A percentile compares a stretch with the other conserved stretches of the same genome.
Evolutionary conservation across 1,139 yeast genomes (phyloP).

Genomic region (Lodderomyces margitis): DNA sequence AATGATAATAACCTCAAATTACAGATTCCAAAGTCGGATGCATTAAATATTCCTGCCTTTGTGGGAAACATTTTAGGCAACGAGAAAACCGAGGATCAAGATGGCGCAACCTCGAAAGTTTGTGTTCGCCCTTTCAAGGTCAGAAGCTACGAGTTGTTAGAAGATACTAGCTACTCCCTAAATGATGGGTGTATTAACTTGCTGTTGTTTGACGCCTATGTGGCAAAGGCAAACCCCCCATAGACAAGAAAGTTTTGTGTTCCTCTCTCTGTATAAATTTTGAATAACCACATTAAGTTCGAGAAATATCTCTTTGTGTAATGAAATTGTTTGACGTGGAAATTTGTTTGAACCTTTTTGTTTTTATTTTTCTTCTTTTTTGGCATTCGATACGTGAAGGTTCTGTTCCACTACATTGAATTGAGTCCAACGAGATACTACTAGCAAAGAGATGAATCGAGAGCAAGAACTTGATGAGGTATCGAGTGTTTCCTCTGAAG

Average conservation of each 20-base stretch:
- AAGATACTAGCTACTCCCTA: constrained; percentile 59
- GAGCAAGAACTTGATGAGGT: not conserved
- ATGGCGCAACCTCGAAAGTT: constrained; percentile 8
- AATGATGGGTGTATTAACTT: constrained; percentile 73
- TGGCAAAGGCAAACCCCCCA: constrained; percentile 55
- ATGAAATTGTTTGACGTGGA: no score
- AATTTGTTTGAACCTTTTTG: no score
- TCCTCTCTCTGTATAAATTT: no score
- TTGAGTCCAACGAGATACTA: no score
- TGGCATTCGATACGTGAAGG: no score
- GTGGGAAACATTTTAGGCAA: constrained; percentile 5
- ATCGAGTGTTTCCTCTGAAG: not conserved
- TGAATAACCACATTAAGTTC: no score
- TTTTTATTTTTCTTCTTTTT: no score
- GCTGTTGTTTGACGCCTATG: constrained; percentile 71
- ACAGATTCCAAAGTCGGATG: constrained; percentile 16
- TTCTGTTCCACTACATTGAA: no score
- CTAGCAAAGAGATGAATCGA: not conserved
- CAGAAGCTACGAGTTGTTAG: constrained; percentile 62
- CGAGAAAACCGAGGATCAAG: constrained; percentile 2
- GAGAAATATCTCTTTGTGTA: no score
- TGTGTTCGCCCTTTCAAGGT: constrained; percentile 22
- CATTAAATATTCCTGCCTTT: constrained; percentile 19
- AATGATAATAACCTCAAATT: constrained; percentile 29
- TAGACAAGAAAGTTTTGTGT: no score